Evolutionary conservation across 805 yeast genomes (phyloP).

Genomic region (Candida ascalaphidarum): DNA sequence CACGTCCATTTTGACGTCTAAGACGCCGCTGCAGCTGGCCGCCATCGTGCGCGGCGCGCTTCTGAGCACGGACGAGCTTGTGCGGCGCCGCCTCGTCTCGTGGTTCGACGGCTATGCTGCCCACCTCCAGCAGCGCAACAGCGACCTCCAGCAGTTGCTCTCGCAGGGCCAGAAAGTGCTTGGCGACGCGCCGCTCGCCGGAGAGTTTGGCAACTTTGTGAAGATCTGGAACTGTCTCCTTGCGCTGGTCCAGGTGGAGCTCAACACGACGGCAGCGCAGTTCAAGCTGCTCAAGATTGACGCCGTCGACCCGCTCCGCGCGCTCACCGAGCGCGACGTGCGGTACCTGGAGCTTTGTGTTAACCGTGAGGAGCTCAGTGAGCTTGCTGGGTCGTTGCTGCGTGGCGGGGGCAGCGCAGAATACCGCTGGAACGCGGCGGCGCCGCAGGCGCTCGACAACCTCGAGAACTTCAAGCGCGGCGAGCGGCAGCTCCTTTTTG

Average conservation of each 20-base stretch:
- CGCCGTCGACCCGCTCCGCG: slow-evolving; percentile 45
- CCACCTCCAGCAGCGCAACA: slow-evolving; percentile 28
- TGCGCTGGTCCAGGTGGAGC: slow-evolving; percentile 42
- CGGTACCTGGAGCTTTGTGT: slow-evolving; percentile 48
- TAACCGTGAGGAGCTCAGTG: slow-evolving; percentile 35
- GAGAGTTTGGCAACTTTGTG: slow-evolving; percentile 31
- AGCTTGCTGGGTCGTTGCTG: slow-evolving; percentile 22
- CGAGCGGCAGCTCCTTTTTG: slow-evolving; percentile 49
- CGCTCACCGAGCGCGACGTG: slow-evolving; percentile 44
- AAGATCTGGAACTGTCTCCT: slow-evolving; percentile 39
- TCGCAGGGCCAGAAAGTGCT: slow-evolving; percentile 26
- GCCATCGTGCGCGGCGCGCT: slow-evolving; percentile 27
- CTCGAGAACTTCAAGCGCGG: slow-evolving; percentile 63
- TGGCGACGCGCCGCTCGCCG: slow-evolving; percentile 3
- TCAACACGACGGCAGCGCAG: slow-evolving; percentile 40
- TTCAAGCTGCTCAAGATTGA: slow-evolving; percentile 42
- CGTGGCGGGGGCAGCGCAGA: slow-evolving; percentile 25
- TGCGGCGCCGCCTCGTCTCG: slow-evolving; percentile 19
- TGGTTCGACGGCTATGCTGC: slow-evolving; percentile 24
- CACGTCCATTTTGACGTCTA: slow-evolving; percentile 32
- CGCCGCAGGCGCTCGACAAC: slow-evolving; percentile 67
- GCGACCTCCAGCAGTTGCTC: slow-evolving; percentile 54
- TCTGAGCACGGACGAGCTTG: slow-evolving; percentile 17
- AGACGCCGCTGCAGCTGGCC: slow-evolving; percentile 34
- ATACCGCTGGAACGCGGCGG: slow-evolving; percentile 66